phyloP scores from a whole-genome alignment of 257 asterid species.

The Verbena officinalis region DNA sequence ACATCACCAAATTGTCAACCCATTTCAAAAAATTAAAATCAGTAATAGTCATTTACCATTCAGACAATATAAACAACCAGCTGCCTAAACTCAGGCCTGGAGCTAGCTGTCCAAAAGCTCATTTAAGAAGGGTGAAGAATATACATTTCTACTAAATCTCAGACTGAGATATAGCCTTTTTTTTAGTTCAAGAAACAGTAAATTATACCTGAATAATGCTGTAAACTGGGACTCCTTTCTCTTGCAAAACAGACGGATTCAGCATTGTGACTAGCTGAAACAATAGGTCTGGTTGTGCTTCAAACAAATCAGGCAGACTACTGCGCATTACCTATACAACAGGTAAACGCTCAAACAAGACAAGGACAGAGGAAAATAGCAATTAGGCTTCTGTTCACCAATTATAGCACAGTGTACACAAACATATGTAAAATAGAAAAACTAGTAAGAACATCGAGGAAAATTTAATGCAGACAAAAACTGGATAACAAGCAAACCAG shows the following conservation, averaged over 20 bases:
- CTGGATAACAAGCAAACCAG: neutral
- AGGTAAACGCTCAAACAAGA: slow-evolving; percentile 22
- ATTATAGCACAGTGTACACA: slow-evolving; percentile 16
- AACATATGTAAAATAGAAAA: neutral
- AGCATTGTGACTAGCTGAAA: slow-evolving; percentile 98
- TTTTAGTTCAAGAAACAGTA: slow-evolving; percentile 9
- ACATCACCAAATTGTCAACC: neutral
- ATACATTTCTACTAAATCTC: slow-evolving; percentile 1
- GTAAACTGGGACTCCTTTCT: slow-evolving; percentile 91
- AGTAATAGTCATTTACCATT: slow-evolving; percentile 14
- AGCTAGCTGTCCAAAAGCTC: slow-evolving; percentile 15
- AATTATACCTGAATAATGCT: slow-evolving; percentile 75
- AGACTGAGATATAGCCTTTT: neutral
- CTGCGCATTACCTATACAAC: slow-evolving; percentile 75
- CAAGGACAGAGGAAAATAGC: neutral
- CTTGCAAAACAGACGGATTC: slow-evolving; percentile 85
- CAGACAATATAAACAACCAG: slow-evolving; percentile 17
- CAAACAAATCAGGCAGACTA: slow-evolving; percentile 94
- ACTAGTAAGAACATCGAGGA: neutral
- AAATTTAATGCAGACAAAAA: neutral
- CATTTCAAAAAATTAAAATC: neutral
- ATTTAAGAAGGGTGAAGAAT: slow-evolving; percentile 14
- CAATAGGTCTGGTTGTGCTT: slow-evolving; percentile 90
- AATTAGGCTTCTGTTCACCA: slow-evolving; percentile 14
- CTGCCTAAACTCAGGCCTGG: slow-evolving; percentile 21